Base-by-base conservation (phyloP, 2,329 filamentous ascomycete species). In the Penicillium occitanis region DNA sequence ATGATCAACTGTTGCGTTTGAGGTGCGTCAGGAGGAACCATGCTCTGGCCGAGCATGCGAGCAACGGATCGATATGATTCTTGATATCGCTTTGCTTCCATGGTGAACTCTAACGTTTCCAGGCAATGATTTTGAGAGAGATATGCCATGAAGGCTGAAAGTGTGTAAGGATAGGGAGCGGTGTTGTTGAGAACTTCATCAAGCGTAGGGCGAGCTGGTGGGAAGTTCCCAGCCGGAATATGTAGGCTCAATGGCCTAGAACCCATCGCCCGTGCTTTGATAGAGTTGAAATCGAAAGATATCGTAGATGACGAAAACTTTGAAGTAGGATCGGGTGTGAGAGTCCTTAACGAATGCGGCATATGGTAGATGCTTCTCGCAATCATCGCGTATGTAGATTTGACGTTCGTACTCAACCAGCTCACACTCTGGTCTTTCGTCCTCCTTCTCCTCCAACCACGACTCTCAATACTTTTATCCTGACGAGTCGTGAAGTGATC, bases 91-190 rank as follows among this genome's bases (percentile, higher is more conserved):
- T 93, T 91, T 25, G 94, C 91, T 76, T 97, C 95, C 84, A 97
- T 90, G 48, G 93, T 97, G 78, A 99, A 99, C 76, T 98, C 95
- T 46, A 99, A 84, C 1, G 93, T 97, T 79, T 99, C 95, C 70
- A 98, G 83, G 76, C 95, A 99, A 79, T 98, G 94, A 74, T 98
- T 98, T 75, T 96, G 93, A 0, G 94, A 97, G 3, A 98, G 85
- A 74, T 96, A 98, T 65, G 93, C 93, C 88, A 95, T 98, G 79
- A 98, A 98, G 37, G 94, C 94, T 67, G 88, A 89, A 8, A 97
- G 84, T 0, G 93, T 97, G 86, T 92, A 98, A 71, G 95, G 95
- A 48, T 92, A 89, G 8, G 91, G 88, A 42, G 95, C 91, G 53
- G 87, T 87, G 79, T 97, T 95, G 70, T 91, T 87, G 53, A 99